phyloP scores from a whole-genome alignment of 768 basidiomycete genomes.

The Lactifluus pinguis region DNA sequence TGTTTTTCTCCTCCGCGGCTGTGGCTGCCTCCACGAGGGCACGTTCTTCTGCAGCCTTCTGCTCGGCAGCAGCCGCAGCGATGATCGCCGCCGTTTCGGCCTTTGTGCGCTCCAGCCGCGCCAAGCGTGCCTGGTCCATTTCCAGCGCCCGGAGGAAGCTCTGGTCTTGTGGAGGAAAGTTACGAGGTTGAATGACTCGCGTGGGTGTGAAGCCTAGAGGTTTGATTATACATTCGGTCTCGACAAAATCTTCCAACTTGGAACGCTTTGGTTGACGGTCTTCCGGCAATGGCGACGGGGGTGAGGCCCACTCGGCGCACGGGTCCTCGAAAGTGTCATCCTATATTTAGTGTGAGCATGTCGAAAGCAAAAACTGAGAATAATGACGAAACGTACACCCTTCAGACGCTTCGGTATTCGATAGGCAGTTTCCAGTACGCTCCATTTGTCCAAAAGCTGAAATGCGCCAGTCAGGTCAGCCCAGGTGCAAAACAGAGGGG shows the following conservation, averaged over 20 bases:
- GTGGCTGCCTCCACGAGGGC: conserved; percentile 19
- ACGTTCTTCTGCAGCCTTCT: conserved; percentile 19
- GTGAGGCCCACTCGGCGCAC: background rate
- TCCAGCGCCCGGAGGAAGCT: background rate
- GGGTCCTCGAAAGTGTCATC: conserved; percentile 23
- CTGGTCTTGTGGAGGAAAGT: background rate
- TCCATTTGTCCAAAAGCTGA: conserved; percentile 78
- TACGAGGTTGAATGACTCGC: background rate
- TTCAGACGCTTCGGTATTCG: conserved; percentile 74
- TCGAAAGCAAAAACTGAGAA: background rate
- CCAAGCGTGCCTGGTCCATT: conserved; percentile 5
- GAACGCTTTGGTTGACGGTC: conserved; percentile 21
- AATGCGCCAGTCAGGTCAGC: background rate
- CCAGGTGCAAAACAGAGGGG: background rate
- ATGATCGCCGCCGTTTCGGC: conserved; percentile 33
- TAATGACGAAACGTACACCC: conserved; percentile 26
- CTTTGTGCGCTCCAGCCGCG: conserved; percentile 17
- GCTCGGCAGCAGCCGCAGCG: conserved; percentile 31
- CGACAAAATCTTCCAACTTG: conserved; percentile 15
- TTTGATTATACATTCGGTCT: conserved; percentile 20
- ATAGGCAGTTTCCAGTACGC: conserved; percentile 62
- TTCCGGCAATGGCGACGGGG: conserved; percentile 9
- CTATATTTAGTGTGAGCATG: conserved; percentile 5
- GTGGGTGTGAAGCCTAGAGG: conserved; percentile 20
- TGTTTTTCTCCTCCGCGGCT: conserved; percentile 19